A percentile compares a stretch with the other conserved stretches of the same genome.
Evolutionary conservation across 768 basidiomycete species (phyloP).

Genomic region (Amyloporia xantha): DNA sequence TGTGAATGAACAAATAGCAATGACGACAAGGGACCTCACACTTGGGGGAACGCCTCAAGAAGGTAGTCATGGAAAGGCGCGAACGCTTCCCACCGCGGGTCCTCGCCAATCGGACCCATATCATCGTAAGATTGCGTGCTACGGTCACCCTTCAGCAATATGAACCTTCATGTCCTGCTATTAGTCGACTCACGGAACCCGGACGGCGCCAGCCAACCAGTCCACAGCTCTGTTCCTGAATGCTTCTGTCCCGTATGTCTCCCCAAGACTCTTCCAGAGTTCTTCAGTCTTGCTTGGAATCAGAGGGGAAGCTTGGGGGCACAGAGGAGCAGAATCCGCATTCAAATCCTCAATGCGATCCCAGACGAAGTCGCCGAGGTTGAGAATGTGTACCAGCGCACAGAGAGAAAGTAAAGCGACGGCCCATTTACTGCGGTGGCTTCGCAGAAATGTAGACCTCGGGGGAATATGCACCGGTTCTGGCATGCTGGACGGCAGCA

Average conservation of each 20-base stretch:
- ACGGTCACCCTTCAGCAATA: neutral
- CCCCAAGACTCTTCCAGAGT: constrained; percentile 27
- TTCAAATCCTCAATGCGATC: neutral
- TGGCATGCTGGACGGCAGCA: constrained; percentile 2
- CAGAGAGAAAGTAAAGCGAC: constrained; percentile 4
- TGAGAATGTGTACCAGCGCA: neutral
- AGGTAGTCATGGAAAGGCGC: constrained; percentile 35
- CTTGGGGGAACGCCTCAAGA: constrained; percentile 51
- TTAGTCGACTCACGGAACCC: constrained; percentile 30
- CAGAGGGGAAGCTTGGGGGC: constrained; percentile 30
- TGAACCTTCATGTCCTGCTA: neutral
- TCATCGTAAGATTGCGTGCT: constrained; percentile 49
- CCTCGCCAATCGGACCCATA: constrained; percentile 40
- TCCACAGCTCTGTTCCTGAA: constrained; percentile 26
- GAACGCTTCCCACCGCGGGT: constrained; percentile 39
- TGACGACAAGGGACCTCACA: constrained; percentile 34
- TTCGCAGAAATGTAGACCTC: neutral
- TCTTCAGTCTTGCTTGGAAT: constrained; percentile 28
- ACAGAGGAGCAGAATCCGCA: constrained; percentile 16
- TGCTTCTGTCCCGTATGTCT: constrained; percentile 25
- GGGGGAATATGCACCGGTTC: neutral
- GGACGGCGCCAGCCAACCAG: constrained; percentile 19
- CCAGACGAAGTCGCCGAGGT: neutral
- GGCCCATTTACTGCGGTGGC: neutral
- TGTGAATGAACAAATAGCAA: no score